Conservation (phyloP, 352 stramenopile genomes). For the Pythium inflatum region DNA sequence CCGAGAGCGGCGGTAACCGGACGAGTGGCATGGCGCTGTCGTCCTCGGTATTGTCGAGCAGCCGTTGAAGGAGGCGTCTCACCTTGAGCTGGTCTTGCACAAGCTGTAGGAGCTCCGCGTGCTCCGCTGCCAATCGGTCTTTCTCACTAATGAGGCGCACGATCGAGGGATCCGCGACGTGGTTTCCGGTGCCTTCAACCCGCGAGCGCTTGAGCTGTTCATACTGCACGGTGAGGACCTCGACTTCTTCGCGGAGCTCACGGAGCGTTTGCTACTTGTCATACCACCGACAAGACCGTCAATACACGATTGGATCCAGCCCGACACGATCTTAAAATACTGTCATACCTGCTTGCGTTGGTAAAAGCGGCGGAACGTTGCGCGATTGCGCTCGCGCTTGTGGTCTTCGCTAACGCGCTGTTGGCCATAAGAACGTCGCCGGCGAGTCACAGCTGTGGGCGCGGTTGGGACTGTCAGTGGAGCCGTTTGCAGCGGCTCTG, state of each 20-base stretch:
- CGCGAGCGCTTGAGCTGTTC: slow-evolving; percentile 13
- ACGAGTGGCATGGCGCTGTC: not conserved
- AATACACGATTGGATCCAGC: too few relatives aligned
- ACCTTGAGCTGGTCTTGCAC: slow-evolving; percentile 10
- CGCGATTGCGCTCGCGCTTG: slow-evolving; percentile 35
- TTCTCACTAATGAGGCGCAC: slow-evolving; percentile 20
- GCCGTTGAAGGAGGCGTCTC: not conserved
- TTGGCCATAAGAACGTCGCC: slow-evolving; percentile 21
- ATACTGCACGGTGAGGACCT: slow-evolving; percentile 10
- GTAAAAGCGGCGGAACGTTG: slow-evolving; percentile 33
- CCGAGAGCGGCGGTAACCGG: not conserved
- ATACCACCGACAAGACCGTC: too few relatives aligned
- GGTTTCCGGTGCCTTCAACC: not conserved
- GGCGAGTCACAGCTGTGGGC: too few relatives aligned
- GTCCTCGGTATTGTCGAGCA: slow-evolving; percentile 6
- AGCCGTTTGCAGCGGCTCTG: too few relatives aligned
- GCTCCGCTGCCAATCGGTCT: slow-evolving; percentile 14
- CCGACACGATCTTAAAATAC: too few relatives aligned
- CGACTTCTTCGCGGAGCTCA: slow-evolving; percentile 24
- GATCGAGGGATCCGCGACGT: not conserved
- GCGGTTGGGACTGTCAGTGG: too few relatives aligned
- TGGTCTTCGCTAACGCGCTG: slow-evolving; percentile 25
- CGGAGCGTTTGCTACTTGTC: slow-evolving; percentile 13
- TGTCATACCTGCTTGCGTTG: slow-evolving; percentile 25
- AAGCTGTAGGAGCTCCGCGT: not conserved